phyloP scores from a whole-genome alignment of 495 filamentous ascomycete genomes.

The Penicillium desertorum region DNA sequence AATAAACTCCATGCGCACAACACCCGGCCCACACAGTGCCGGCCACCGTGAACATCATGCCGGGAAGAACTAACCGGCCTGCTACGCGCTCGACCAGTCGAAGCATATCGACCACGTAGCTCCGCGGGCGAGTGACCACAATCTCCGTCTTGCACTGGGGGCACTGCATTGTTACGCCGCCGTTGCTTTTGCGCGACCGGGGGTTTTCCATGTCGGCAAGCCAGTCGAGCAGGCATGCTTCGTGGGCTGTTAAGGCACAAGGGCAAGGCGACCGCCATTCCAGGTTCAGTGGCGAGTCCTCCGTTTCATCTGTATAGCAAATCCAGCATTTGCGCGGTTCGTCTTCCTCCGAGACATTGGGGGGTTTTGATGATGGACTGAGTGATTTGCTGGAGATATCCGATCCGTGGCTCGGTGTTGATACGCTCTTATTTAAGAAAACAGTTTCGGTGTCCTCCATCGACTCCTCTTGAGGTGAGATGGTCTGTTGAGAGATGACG shows the following conservation, averaged over 20 bases:
- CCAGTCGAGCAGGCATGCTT: slow-evolving; percentile 87
- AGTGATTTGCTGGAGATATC: slow-evolving; percentile 21
- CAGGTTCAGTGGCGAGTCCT: slow-evolving; percentile 63
- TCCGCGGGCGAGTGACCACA: slow-evolving; percentile 66
- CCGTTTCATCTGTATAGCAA: slow-evolving; percentile 82
- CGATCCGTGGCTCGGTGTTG: slow-evolving; percentile 17
- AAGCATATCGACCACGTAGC: slow-evolving; percentile 60
- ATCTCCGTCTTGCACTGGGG: slow-evolving; percentile 88
- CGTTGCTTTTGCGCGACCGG: slow-evolving; percentile 50
- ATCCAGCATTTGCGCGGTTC: slow-evolving; percentile 84
- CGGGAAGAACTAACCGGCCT: slow-evolving; percentile 56
- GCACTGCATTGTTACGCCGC: slow-evolving; percentile 64
- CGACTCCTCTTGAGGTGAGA: slow-evolving; percentile 18
- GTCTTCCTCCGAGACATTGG: slow-evolving; percentile 23
- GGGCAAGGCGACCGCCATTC: slow-evolving; percentile 86
- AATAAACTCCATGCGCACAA: slow-evolving; percentile 57
- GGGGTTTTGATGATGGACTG: slow-evolving; percentile 15
- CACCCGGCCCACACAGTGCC: slow-evolving; percentile 56
- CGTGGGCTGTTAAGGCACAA: slow-evolving; percentile 86
- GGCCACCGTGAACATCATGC: slow-evolving; percentile 55
- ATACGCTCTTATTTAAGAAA: slow-evolving; percentile 40
- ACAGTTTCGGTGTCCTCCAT: slow-evolving; percentile 45
- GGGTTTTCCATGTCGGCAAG: slow-evolving; percentile 76
- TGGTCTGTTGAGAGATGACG: slow-evolving; percentile 13
- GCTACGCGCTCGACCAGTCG: slow-evolving; percentile 55